A percentile compares a stretch with the other conserved stretches of the same genome.
These are phyloP conservation scores for Trichophaea hybrida DNA, from an alignment of 2,329 filamentous ascomycete genomes.

Conservation along the genomic window DNA sequence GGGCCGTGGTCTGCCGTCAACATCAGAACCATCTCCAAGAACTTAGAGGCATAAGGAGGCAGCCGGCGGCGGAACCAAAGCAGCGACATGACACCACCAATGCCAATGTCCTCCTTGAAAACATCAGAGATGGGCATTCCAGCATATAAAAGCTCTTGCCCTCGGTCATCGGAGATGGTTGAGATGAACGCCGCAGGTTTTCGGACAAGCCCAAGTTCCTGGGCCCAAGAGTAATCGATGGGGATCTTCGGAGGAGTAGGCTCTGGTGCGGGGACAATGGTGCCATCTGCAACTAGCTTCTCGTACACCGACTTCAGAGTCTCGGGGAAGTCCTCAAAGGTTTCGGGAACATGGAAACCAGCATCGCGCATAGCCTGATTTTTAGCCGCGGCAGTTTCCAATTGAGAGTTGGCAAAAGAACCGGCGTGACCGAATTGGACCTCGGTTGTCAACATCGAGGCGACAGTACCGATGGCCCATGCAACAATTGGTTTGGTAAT, in stretches of 20 bases:
- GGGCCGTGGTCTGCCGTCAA: conserved; percentile 98
- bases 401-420: conserved; percentile 96
- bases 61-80: conserved; percentile 99
- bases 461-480: conserved; percentile 98
- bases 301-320: conserved; percentile 72
- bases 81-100: conserved; percentile 98
- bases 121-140: conserved; percentile 99
- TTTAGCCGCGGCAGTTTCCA: conserved; percentile 92
- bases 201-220: conserved; percentile 97
- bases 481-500: conserved; percentile 99
- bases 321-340: conserved; percentile 85
- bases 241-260: conserved; percentile 96
- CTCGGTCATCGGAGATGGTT: conserved; percentile 98
- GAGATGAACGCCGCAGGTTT: conserved; percentile 99
- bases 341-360: conserved; percentile 85
- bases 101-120: conserved; percentile 96
- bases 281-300: conserved; percentile 69
- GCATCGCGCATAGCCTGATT: conserved; percentile 94
- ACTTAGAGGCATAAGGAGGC: conserved; percentile 91
- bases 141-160: conserved; percentile 94
- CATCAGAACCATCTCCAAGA: conserved; percentile 99
- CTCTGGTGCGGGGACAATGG: conserved; percentile 73
- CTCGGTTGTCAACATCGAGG: conserved; percentile 99
- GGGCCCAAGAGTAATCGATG: conserved; percentile 98
- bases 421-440: conserved; percentile 98